Percentiles rank a stretch among this genome's conserved stretches.
phyloP scores from a whole-genome alignment of 1,284 basidiomycete genomes.

The Filobasidium uniguttulatum region DNA sequence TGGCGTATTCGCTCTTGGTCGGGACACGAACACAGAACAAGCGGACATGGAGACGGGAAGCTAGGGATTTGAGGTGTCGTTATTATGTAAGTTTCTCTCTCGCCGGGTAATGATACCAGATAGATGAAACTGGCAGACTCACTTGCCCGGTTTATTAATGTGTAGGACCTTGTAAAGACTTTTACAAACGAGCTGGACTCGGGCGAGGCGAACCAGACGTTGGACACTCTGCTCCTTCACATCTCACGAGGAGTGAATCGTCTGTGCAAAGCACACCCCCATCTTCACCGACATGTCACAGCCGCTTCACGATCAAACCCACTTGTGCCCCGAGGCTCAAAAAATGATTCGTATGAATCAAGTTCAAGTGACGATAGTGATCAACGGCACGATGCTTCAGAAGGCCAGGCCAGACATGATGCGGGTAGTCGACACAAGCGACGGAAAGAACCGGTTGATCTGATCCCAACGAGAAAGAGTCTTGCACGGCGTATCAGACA shows the following conservation, averaged over 20 bases:
- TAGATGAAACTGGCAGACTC: too few species aligned
- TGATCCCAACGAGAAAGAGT: background rate
- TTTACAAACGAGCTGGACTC: too few species aligned
- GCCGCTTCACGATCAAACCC: background rate
- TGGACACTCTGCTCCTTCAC: too few species aligned
- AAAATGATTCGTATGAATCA: background rate
- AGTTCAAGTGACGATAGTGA: background rate
- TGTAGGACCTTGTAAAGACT: too few species aligned
- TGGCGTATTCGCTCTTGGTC: slow-evolving; percentile 31
- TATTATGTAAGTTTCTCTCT: background rate
- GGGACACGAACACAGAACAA: slow-evolving; percentile 26
- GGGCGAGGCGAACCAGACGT: too few species aligned
- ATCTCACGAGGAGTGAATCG: too few species aligned
- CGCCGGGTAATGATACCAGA: too few species aligned
- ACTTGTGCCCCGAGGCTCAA: background rate
- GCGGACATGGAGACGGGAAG: slow-evolving; percentile 20
- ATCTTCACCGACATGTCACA: too few species aligned
- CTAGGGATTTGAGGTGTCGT: background rate
- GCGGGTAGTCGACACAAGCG: too few species aligned
- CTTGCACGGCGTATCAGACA: background rate
- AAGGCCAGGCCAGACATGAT: too few species aligned
- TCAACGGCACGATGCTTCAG: background rate
- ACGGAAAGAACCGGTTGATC: background rate
- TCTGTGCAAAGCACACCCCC: too few species aligned
- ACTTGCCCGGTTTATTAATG: too few species aligned